phyloP scores from a whole-genome alignment of 768 basidiomycete genomes.

The Panaeolus cyanescens region DNA sequence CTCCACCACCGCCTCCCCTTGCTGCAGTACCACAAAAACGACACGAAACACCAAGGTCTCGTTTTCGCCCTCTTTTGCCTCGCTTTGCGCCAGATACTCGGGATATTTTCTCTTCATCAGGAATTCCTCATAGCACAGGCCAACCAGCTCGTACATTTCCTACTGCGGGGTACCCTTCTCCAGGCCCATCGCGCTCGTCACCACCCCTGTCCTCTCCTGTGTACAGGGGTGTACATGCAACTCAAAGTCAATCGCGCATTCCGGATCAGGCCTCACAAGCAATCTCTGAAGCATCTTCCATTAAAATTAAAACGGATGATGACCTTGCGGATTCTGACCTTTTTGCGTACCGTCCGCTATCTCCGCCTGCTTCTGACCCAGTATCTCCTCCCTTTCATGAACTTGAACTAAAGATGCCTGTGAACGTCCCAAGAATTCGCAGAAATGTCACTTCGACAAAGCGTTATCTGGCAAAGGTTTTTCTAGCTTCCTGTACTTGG shows the following conservation, averaged over 20 bases:
- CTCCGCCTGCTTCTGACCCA: conserved; percentile 21
- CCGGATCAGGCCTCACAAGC: too few relatives aligned
- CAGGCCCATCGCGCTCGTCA: neutral
- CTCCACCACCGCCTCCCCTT: conserved; percentile 14
- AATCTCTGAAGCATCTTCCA: too few relatives aligned
- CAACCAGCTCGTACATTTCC: neutral
- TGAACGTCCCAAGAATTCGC: conserved; percentile 10
- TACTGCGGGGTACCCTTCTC: conserved; percentile 4
- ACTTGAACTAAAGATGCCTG: neutral
- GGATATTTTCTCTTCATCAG: neutral
- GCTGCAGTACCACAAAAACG: neutral
- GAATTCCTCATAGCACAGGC: neutral
- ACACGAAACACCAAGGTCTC: neutral
- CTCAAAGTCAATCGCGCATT: neutral
- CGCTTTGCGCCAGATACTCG: neutral
- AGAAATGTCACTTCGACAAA: conserved; percentile 6
- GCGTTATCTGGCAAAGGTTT: conserved; percentile 5
- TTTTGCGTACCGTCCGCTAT: conserved; percentile 13
- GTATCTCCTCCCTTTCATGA: neutral
- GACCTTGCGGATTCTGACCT: neutral
- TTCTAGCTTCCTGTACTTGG: conserved; percentile 10
- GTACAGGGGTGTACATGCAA: neutral
- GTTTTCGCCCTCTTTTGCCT: neutral
- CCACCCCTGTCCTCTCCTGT: neutral
- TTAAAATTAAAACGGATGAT: neutral